A percentile compares a stretch with the other conserved stretches of the same genome.
Evolutionary conservation across 164 flowering plant species (phyloP).

Genomic region (Tinospora cordifolia): DNA sequence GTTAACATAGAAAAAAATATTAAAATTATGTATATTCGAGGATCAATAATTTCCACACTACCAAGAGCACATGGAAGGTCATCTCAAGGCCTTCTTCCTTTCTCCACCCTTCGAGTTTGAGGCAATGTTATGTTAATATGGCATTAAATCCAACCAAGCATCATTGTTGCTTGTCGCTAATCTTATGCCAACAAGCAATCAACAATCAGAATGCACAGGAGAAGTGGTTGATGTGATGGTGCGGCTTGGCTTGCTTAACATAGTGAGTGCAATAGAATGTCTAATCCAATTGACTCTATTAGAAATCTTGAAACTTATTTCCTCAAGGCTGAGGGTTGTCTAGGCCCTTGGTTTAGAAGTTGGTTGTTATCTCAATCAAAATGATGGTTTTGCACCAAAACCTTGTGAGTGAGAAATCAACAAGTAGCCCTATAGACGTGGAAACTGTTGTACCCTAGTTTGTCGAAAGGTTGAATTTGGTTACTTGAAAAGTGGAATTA

Average conservation of each 20-base stretch:
- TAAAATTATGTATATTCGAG: no score
- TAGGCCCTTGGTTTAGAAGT: constrained; percentile 78
- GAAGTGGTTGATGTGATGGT: constrained; percentile 60
- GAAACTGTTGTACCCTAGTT: constrained; percentile 37
- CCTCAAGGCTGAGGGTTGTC: constrained; percentile 54
- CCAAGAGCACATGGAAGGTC: constrained; percentile 17
- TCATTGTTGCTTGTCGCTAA: constrained; percentile 12
- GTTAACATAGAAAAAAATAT: no score
- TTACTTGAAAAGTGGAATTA: no score
- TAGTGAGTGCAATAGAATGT: constrained; percentile 60
- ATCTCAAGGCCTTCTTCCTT: constrained; percentile 33
- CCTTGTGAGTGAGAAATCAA: constrained; percentile 45
- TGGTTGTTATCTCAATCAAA: constrained; percentile 77
- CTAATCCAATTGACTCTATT: constrained; percentile 53
- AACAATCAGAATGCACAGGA: constrained; percentile 65
- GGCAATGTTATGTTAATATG: constrained; percentile 39
- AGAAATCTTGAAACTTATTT: constrained; percentile 72
- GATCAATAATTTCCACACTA: no score
- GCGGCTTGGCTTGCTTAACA: constrained; percentile 77
- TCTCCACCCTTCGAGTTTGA: constrained; percentile 61
- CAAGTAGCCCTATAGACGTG: constrained; percentile 33
- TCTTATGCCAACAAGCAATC: constrained; percentile 24
- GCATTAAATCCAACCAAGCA: constrained; percentile 22
- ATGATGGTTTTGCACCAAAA: constrained; percentile 68
- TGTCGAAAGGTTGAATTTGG: not conserved